These are phyloP conservation scores for Pseudovirgaria hyperparasitica DNA, from an alignment of 2,329 filamentous ascomycete genomes.

Conservation along the genomic window DNA sequence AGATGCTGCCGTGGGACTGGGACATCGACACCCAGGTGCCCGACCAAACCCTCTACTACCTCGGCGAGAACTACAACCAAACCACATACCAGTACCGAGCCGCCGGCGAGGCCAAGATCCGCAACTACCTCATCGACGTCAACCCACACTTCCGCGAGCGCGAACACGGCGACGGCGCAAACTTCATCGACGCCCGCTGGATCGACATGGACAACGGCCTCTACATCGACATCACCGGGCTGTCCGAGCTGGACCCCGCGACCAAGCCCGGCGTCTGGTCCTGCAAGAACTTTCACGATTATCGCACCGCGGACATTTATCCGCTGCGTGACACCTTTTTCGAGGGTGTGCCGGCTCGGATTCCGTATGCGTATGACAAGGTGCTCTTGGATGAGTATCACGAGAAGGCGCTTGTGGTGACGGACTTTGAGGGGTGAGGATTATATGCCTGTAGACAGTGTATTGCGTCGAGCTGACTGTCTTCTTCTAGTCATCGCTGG, in stretches of 20 bases:
- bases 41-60: conserved; percentile 49
- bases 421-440: conserved; percentile 49
- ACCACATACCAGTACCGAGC: conserved; percentile 41
- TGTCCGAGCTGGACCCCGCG: conserved; percentile 53
- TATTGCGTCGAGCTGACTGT: conserved; percentile 7
- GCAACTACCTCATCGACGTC: conserved; percentile 60
- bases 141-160: conserved; percentile 57
- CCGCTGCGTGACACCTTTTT: conserved; percentile 63
- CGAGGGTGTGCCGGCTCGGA: conserved; percentile 56
- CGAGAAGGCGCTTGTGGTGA: conserved; percentile 45
- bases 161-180: conserved; percentile 52
- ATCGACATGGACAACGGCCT: conserved; percentile 64
- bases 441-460: conserved; percentile 1
- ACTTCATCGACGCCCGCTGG: conserved; percentile 77
- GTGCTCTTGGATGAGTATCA: conserved; percentile 55
- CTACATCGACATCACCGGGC: conserved; percentile 72
- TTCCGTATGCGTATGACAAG: conserved; percentile 57
- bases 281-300: conserved; percentile 71
- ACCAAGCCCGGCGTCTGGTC: conserved; percentile 53
- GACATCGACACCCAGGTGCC: conserved; percentile 74
- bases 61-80: conserved; percentile 55
- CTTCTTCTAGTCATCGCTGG: conserved; percentile 45
- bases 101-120: conserved; percentile 23
- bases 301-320: conserved; percentile 58
- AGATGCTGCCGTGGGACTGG: conserved; percentile 73